Conservation (phyloP, 352 stramenopile species). For the Elongisporangium anandrum region DNA sequence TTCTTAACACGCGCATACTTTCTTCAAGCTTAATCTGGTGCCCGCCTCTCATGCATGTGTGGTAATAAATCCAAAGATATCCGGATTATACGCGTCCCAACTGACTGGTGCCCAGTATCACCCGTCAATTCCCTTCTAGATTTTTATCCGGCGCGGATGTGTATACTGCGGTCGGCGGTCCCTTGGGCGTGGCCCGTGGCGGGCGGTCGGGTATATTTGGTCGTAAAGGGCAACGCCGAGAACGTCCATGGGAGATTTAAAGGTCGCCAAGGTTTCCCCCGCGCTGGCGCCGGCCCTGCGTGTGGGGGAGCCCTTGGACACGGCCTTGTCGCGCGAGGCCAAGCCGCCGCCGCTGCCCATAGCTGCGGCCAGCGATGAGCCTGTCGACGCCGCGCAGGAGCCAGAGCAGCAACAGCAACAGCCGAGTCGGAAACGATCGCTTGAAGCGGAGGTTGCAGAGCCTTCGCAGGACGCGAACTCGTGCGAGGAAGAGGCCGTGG, state of each 20-base stretch:
- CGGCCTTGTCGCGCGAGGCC: not conserved
- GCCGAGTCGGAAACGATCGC: not conserved
- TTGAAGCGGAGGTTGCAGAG: not conserved
- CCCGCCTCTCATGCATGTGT: not conserved
- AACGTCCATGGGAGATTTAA: not conserved
- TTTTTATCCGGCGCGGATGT: not conserved
- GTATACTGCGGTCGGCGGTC: not conserved
- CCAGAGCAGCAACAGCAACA: not conserved
- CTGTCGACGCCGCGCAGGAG: constrained; percentile 2
- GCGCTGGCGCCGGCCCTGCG: not conserved
- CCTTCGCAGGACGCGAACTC: not conserved
- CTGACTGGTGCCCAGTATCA: too few relatives aligned
- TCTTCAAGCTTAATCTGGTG: not conserved
- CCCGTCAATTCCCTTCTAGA: not conserved
- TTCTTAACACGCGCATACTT: not conserved
- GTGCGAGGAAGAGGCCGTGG: not conserved
- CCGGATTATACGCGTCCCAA: not conserved
- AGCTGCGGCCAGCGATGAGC: constrained; percentile 1
- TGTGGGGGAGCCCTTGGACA: not conserved
- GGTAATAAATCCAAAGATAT: not conserved
- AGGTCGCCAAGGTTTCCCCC: not conserved
- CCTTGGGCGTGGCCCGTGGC: not conserved
- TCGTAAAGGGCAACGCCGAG: not conserved
- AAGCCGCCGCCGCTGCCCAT: not conserved
- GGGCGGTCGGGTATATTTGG: not conserved